A percentile compares a stretch with the other conserved stretches of the same genome.
These are phyloP conservation scores for Paecilomyces formosus DNA, from an alignment of 2,329 filamentous ascomycete species.

Conservation along the genomic window DNA sequence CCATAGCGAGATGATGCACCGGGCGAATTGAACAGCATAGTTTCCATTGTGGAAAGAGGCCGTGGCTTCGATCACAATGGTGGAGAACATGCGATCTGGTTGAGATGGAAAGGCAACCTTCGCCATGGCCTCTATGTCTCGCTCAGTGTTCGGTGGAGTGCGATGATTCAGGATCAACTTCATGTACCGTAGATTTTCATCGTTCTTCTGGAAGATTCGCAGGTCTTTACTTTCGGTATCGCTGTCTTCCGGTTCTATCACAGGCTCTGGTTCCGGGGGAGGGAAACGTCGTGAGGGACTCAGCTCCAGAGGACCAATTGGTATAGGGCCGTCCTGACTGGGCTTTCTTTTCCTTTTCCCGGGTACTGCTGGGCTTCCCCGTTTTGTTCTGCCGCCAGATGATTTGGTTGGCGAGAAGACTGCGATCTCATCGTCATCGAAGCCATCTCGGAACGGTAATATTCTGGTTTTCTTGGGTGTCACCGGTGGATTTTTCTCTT, in stretches of 20 bases:
- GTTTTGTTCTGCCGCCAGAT: slow-evolving; percentile 36
- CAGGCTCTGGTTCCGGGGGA: not conserved
- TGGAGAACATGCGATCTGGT: slow-evolving; percentile 42
- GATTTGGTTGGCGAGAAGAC: slow-evolving; percentile 49
- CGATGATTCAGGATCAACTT: slow-evolving; percentile 51
- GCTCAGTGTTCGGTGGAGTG: slow-evolving; percentile 39
- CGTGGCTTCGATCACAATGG: slow-evolving; percentile 47
- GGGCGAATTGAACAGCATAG: slow-evolving; percentile 43
- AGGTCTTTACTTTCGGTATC: slow-evolving; percentile 18
- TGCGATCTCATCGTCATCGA: slow-evolving; percentile 55
- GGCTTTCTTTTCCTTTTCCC: slow-evolving; percentile 51
- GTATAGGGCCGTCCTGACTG: slow-evolving; percentile 46
- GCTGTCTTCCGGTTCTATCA: slow-evolving; percentile 9
- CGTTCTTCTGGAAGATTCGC: slow-evolving; percentile 13
- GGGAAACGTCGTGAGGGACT: slow-evolving; percentile 12
- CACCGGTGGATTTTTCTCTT: slow-evolving; percentile 31
- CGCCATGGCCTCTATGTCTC: slow-evolving; percentile 49
- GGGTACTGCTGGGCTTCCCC: slow-evolving; percentile 48
- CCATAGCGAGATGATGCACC: slow-evolving; percentile 49
- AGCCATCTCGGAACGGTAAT: slow-evolving; percentile 52
- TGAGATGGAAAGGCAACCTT: slow-evolving; percentile 48
- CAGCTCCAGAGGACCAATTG: slow-evolving; percentile 34
- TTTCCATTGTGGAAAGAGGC: slow-evolving; percentile 35
- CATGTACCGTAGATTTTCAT: slow-evolving; percentile 34
- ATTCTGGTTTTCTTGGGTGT: slow-evolving; percentile 46